phyloP scores from a whole-genome alignment of 768 basidiomycete species.

The Auriculariales sp. region DNA sequence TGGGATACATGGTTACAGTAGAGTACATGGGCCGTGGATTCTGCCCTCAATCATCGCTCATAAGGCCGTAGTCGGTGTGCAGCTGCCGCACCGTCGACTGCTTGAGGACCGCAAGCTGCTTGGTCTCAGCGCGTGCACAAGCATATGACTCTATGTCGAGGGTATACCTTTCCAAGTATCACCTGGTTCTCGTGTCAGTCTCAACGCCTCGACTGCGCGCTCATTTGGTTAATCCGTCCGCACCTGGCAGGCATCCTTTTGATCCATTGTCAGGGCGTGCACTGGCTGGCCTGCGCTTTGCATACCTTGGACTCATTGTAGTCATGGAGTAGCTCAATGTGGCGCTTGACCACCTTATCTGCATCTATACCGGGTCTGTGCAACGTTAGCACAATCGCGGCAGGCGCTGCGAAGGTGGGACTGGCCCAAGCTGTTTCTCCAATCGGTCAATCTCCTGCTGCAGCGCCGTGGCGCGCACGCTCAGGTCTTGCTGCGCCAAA shows the following conservation, averaged over 20 bases:
- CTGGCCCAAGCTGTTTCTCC: conserved; percentile 33
- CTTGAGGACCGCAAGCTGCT: conserved; percentile 55
- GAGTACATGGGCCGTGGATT: neutral
- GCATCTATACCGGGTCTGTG: conserved; percentile 31
- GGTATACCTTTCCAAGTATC: conserved; percentile 57
- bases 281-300: too few relatives aligned
- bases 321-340: conserved; percentile 56
- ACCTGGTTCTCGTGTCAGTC: conserved; percentile 28
- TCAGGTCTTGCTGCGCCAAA: neutral
- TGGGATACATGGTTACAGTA: too few relatives aligned
- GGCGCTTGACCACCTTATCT: conserved; percentile 43
- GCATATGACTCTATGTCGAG: neutral
- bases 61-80: conserved; percentile 55
- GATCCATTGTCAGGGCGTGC: too few relatives aligned
- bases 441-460: conserved; percentile 33
- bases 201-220: neutral
- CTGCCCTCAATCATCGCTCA: conserved; percentile 32
- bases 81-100: conserved; percentile 60
- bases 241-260: conserved; percentile 71
- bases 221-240: too few relatives aligned
- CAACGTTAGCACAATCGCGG: neutral
- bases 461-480: conserved; percentile 13
- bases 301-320: conserved; percentile 81
- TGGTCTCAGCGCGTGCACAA: conserved; percentile 1
- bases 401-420: neutral